These are phyloP conservation scores for Marasmius sp. DNA, from an alignment of 1,284 basidiomycete species.

Conservation along the genomic window DNA sequence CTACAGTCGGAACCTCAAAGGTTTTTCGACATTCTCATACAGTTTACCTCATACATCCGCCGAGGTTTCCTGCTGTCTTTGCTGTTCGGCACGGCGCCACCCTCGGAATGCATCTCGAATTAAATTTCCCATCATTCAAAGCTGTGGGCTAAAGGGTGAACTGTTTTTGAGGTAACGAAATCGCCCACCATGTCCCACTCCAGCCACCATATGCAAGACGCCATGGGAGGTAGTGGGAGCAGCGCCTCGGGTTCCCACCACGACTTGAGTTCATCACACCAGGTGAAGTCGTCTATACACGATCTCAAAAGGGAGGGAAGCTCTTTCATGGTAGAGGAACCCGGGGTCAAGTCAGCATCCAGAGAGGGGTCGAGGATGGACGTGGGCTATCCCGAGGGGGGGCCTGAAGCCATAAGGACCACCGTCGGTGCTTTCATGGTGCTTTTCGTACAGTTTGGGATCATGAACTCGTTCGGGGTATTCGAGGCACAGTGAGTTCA, in stretches of 20 bases:
- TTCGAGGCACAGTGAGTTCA: background rate
- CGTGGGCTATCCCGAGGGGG: background rate
- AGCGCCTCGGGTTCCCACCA: background rate
- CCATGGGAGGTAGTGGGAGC: background rate
- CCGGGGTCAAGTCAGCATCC: background rate
- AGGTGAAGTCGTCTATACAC: background rate
- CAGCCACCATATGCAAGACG: background rate
- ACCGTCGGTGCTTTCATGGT: background rate
- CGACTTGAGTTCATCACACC: background rate
- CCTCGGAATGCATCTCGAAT: background rate
- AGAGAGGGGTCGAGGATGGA: background rate
- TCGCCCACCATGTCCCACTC: background rate
- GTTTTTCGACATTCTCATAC: background rate
- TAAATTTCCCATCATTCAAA: background rate
- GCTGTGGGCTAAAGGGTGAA: background rate
- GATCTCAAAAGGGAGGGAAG: background rate
- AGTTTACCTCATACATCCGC: background rate
- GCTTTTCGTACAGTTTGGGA: background rate
- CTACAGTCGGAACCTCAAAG: background rate
- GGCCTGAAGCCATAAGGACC: background rate
- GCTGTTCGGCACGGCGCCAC: background rate
- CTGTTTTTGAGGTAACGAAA: background rate
- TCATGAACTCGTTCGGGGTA: constrained; percentile 3
- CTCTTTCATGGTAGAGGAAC: background rate
- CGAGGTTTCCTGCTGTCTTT: background rate